A percentile compares a stretch with the other conserved stretches of the same genome.
phyloP scores from a whole-genome alignment of 1,284 basidiomycete species.

The Ganoderma sinense region DNA sequence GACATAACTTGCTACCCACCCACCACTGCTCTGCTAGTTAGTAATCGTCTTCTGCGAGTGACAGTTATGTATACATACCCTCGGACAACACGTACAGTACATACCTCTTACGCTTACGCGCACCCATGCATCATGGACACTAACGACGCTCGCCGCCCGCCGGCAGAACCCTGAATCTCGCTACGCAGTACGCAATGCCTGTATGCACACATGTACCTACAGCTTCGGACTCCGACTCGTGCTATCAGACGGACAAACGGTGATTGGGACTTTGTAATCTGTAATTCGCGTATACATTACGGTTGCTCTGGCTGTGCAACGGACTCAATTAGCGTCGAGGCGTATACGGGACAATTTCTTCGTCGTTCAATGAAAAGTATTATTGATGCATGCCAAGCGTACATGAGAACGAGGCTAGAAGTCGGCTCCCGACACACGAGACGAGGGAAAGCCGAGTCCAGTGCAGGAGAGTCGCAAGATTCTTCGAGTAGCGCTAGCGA shows the following conservation, averaged over 20 bases:
- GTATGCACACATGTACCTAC: constrained; percentile 1
- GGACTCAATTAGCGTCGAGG: neutral
- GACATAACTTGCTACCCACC: neutral
- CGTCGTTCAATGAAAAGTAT: neutral
- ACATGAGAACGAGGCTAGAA: neutral
- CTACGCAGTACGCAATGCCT: neutral
- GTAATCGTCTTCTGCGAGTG: neutral
- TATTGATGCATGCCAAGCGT: neutral
- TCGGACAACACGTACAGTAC: neutral
- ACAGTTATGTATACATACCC: neutral
- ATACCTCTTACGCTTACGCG: neutral
- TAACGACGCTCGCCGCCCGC: neutral
- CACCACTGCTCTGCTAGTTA: neutral
- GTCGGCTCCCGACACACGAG: neutral
- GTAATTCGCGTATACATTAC: neutral
- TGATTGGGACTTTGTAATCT: neutral
- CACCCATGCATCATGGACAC: neutral
- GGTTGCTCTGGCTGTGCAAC: neutral
- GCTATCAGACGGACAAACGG: neutral
- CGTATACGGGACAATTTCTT: neutral
- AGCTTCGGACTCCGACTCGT: neutral
- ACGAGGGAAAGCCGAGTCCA: neutral
- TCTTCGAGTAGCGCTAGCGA: neutral
- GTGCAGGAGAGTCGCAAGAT: neutral
- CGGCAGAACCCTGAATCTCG: neutral